Percentiles rank a stretch among this genome's conserved stretches.
These are phyloP conservation scores for Fusarium equiseti DNA, from an alignment of 2,329 filamentous ascomycete species.

Conservation along the genomic window DNA sequence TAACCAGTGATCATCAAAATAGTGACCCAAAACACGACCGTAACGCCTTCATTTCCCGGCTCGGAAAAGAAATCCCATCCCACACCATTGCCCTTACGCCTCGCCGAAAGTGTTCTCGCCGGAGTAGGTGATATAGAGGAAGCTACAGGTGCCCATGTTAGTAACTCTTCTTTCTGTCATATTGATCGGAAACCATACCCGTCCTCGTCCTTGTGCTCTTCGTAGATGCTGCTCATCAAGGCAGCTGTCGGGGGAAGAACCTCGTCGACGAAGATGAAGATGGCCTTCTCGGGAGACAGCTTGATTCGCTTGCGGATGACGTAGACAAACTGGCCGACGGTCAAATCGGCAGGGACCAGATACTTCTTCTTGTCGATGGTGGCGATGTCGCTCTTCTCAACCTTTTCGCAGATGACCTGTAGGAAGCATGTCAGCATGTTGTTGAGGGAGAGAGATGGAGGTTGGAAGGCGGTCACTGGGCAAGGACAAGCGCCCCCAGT, in stretches of 20 bases:
- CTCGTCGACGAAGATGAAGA: slow-evolving; percentile 99
- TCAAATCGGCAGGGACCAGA: slow-evolving; percentile 95
- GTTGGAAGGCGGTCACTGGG: slow-evolving; percentile 37
- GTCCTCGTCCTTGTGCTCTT: slow-evolving; percentile 94
- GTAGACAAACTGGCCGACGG: slow-evolving; percentile 99
- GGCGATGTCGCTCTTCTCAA: slow-evolving; percentile 98
- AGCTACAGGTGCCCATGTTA: slow-evolving; percentile 64
- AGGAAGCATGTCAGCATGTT: slow-evolving; percentile 83
- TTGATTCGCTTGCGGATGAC: slow-evolving; percentile 99
- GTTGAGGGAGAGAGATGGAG: background rate
- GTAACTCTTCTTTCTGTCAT: slow-evolving; percentile 6
- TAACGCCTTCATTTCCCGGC: slow-evolving; percentile 53
- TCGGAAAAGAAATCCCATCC: slow-evolving; percentile 36
- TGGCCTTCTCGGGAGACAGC: slow-evolving; percentile 98
- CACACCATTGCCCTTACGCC: slow-evolving; percentile 42
- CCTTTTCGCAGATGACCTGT: slow-evolving; percentile 99
- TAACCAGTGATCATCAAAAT: slow-evolving; percentile 45
- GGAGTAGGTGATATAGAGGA: slow-evolving; percentile 99
- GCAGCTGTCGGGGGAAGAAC: slow-evolving; percentile 96
- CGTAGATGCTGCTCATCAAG: slow-evolving; percentile 99
- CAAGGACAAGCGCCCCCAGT: slow-evolving; percentile 12
- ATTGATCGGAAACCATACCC: slow-evolving; percentile 60
- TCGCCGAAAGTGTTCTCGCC: slow-evolving; percentile 98
- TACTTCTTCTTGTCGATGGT: slow-evolving; percentile 99
- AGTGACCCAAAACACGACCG: slow-evolving; percentile 49